A percentile compares a stretch with the other conserved stretches of the same genome.
Evolutionary conservation across 768 basidiomycete species (phyloP).

Genomic region (Chalciporus piperatus): DNA sequence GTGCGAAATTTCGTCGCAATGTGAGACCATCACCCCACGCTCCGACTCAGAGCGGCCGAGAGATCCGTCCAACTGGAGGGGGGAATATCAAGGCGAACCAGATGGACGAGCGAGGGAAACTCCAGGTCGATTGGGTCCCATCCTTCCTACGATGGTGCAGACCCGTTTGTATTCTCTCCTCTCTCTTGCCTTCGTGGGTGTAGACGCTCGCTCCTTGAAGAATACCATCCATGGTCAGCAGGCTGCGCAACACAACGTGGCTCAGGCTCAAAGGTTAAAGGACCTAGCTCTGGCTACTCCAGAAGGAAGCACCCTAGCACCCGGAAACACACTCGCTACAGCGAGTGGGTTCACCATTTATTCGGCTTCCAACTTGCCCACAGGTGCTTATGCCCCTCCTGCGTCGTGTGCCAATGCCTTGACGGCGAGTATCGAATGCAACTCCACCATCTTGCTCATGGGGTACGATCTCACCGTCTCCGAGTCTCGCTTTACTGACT

Average conservation of each 20-base stretch:
- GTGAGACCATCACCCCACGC: no score
- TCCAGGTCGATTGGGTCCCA: background rate
- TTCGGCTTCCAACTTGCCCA: background rate
- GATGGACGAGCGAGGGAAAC: background rate
- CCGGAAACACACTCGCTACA: background rate
- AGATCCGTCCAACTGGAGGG: no score
- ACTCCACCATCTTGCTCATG: background rate
- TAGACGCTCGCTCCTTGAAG: background rate
- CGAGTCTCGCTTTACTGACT: background rate
- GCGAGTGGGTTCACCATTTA: background rate
- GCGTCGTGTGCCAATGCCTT: background rate
- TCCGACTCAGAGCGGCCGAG: no score
- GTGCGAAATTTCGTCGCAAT: no score
- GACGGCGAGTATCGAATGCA: background rate
- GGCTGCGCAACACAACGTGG: background rate
- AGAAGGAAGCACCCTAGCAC: background rate
- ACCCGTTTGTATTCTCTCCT: background rate
- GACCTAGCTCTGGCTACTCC: background rate
- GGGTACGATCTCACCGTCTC: background rate
- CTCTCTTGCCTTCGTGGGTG: background rate
- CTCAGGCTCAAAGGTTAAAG: background rate
- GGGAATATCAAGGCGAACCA: background rate
- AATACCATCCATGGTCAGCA: background rate
- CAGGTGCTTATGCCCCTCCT: background rate
- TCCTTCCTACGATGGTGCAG: background rate